A percentile compares a stretch with the other conserved stretches of the same genome.
phyloP scores from a whole-genome alignment of 192 early-diverging fungal species.

The Dimargaris cristalligena region DNA sequence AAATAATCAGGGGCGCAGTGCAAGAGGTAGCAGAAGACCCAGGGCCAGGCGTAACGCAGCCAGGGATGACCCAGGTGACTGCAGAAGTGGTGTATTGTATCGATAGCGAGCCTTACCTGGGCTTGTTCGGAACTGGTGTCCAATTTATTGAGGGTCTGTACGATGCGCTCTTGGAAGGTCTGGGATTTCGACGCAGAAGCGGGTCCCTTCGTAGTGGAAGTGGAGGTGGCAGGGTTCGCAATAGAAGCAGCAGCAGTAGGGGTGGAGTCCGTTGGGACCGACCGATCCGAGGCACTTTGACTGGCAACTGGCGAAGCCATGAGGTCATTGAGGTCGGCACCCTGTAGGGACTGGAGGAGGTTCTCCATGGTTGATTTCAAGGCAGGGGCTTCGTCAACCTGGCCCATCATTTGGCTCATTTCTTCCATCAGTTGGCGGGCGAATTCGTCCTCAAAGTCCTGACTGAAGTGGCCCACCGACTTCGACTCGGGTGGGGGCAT shows the following conservation, averaged over 20 bases:
- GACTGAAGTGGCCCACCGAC: neutral
- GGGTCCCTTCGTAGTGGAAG: no score
- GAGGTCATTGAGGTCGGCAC: neutral
- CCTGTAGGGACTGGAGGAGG: neutral
- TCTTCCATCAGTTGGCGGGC: constrained; percentile 52
- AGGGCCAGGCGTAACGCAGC: neutral
- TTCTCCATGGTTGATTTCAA: constrained; percentile 17
- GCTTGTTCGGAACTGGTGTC: constrained; percentile 70
- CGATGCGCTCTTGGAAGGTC: constrained; percentile 79
- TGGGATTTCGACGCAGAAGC: constrained; percentile 4
- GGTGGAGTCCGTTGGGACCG: neutral
- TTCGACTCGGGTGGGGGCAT: no score
- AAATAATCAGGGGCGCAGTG: no score
- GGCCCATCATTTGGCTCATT: constrained; percentile 63
- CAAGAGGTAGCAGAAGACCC: neutral
- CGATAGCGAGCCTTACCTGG: constrained; percentile 36
- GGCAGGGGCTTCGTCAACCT: constrained; percentile 36
- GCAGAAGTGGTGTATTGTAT: neutral
- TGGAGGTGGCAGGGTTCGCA: neutral
- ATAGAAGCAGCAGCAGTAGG: neutral
- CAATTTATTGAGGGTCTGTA: constrained; percentile 77
- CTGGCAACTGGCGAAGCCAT: neutral
- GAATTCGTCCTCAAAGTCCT: constrained; percentile 45
- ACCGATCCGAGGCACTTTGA: neutral
- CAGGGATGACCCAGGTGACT: constrained; percentile 15